Conservation (phyloP, 352 stramenopile species). For the Globisporangium cylindrosporum region DNA sequence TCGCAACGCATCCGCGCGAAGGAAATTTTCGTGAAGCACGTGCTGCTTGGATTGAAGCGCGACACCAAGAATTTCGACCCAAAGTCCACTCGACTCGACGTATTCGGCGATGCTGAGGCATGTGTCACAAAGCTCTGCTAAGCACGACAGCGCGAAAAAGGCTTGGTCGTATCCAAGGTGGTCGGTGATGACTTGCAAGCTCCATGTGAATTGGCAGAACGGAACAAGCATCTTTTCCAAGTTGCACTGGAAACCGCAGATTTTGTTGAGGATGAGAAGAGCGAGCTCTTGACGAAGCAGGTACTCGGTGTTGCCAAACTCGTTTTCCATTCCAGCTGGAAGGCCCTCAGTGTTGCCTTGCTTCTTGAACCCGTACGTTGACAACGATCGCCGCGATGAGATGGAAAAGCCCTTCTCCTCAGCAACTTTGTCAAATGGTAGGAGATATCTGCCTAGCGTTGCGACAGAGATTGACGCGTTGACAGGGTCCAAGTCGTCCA, state of each 20-base stretch:
- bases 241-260: conserved; percentile 68
- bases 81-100: conserved; percentile 65
- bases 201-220: conserved; percentile 79
- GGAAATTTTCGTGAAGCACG: conserved; percentile 78
- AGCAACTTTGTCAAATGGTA: conserved; percentile 58
- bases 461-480: conserved; percentile 72
- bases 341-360: conserved; percentile 34
- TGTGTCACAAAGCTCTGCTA: conserved; percentile 75
- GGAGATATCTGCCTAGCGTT: conserved; percentile 68
- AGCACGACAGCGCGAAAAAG: conserved; percentile 70
- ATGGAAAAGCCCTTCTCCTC: conserved; percentile 64
- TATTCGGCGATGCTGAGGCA: conserved; percentile 76
- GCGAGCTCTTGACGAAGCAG: conserved; percentile 71
- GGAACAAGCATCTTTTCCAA: conserved; percentile 72
- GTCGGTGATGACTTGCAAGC: conserved; percentile 78
- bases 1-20: conserved; percentile 68
- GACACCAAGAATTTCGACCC: conserved; percentile 78
- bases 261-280: conserved; percentile 76
- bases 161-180: conserved; percentile 79
- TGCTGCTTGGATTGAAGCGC: conserved; percentile 77
- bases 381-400: conserved; percentile 70
- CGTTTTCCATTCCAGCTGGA: conserved; percentile 42
- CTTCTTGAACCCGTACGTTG: conserved; percentile 72
- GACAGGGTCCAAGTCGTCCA: conserved; percentile 57
- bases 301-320: conserved; percentile 82